Base-by-base conservation (phyloP, 371 early-diverging fungal species). In the Circinella umbellata region DNA sequence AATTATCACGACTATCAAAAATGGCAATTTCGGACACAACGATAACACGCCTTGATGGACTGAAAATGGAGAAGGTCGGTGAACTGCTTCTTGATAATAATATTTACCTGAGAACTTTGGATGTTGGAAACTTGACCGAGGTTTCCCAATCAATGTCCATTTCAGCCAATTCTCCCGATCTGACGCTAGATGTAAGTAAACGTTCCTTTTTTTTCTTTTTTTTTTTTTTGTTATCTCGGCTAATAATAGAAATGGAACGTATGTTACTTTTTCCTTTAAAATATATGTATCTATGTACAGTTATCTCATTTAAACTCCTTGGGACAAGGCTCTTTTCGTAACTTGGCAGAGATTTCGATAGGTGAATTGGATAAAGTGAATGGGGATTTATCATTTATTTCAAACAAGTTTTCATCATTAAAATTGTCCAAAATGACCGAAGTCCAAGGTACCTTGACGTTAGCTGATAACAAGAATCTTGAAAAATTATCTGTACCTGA, bases 21-120 rank as follows among this genome's bases (percentile, higher is more conserved):
- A 64, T 89, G 18, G 69, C 54, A 1, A 69, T 85, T 20, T 66
- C 83, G 35, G 86, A 86, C 62, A 80, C 83, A 7, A 82, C 79
- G 11, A 73, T 79, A 11, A 77, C 84, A 0, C 69, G 69, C 0
- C 20, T 87, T 39, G 81, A 86, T 15, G 86, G 86, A 10, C 66
- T 85, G 11, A 76, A 71, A 17, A 68, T 81, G 46, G 68, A 64
- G 1, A 66, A 76, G 9, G 72, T 69, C 0, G 54, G 60, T 5
- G 81, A 83, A 8, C 37, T 88, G 7, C 79, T 74, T 3, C 64
- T 86, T n/a, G 79, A 82, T 59, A 82, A 85, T 67, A 88, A 88
- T 65, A 78, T 81, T 39, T 81, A 82, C 53, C 69, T 88, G 42
- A 83, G 80, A 61, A 55, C 42, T 4, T 69, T 88, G 18, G 74